Base-by-base conservation (phyloP, 2,329 filamentous ascomycete genomes). In the Aulographum hederae region DNA sequence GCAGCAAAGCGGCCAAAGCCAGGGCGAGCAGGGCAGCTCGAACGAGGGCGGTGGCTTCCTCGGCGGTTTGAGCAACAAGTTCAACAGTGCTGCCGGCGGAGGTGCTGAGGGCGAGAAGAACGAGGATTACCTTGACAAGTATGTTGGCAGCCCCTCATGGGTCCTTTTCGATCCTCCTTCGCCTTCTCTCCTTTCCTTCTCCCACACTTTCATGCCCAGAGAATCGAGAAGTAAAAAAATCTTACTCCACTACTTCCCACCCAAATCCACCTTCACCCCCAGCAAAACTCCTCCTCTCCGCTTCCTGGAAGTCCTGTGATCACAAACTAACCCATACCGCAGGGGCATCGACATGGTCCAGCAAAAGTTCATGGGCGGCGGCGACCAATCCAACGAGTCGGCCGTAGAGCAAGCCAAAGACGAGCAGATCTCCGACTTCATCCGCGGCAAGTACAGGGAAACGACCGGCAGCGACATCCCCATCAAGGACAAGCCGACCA, bases 361-460 rank as follows among this genome's bases (percentile, higher is more conserved):
- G 55, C 70, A 89, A 54, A 70, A 79, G 39, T 56, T 84, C 48
- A 47, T 89, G 12, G 71, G 72, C 23, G 59, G 71, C 41, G 80
- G 80, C 13, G 47, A 67, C 29, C 80, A 89, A 58, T 60, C 67
- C 56, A 79, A 81, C 48, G 38, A 61, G 51, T 56, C 50, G 31
- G 80, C 80, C 4, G 47, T 72, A 14, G 81, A 91, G 57, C 80
- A 91, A 56, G 77, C 75, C 43, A 85, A 86, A 59, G 81, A 89
- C 50, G 75, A 81, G 53, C 61, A 77, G 50, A 79, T 85, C 43
- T 72, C 69, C 18, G 75, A 82, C 50, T 74, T 67, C 50, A 70
- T 86, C 42, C 69, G 79, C 23, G 54, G 52, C 26, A 60, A 77
- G 53, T 85, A 82, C 65, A 82, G 81, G 64, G 56, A 43, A 29